phyloP scores from a whole-genome alignment of 371 early-diverging fungal species.

The Mucor saturninus region DNA sequence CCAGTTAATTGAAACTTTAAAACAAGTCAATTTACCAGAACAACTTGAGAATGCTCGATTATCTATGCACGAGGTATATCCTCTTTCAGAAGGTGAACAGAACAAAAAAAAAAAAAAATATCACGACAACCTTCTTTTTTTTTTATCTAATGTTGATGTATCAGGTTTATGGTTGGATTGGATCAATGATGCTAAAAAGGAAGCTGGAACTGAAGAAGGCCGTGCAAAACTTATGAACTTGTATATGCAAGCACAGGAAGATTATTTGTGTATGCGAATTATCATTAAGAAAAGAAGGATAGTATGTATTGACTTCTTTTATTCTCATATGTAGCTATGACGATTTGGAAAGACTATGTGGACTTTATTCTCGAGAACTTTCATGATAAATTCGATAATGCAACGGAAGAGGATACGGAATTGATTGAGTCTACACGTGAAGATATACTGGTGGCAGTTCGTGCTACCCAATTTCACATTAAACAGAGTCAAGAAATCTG shows the following conservation, averaged over 20 bases:
- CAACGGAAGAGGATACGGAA: slow-evolving; percentile 22
- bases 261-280: slow-evolving; percentile 62
- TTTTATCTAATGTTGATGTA: not conserved
- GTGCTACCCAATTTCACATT: slow-evolving; percentile 55
- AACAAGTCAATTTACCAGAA: slow-evolving; percentile 37
- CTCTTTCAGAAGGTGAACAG: slow-evolving; percentile 60
- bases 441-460: slow-evolving; percentile 43
- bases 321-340: slow-evolving; percentile 42
- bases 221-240: slow-evolving; percentile 45
- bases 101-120: slow-evolving; percentile 5
- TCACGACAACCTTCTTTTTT: not conserved
- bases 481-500: slow-evolving; percentile 64
- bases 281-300: not conserved
- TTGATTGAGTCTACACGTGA: slow-evolving; percentile 41
- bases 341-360: slow-evolving; percentile 62
- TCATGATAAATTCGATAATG: slow-evolving; percentile 31
- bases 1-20: slow-evolving; percentile 32
- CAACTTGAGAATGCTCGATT: slow-evolving; percentile 57
- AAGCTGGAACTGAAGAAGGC: slow-evolving; percentile 38
- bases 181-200: slow-evolving; percentile 60
- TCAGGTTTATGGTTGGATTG: slow-evolving; percentile 71
- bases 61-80: slow-evolving; percentile 61
- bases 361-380: slow-evolving; percentile 47
- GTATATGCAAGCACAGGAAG: slow-evolving; percentile 54
- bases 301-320: not conserved